Conservation (phyloP, 164 flowering plant genomes). For the Taxillus chinensis region DNA sequence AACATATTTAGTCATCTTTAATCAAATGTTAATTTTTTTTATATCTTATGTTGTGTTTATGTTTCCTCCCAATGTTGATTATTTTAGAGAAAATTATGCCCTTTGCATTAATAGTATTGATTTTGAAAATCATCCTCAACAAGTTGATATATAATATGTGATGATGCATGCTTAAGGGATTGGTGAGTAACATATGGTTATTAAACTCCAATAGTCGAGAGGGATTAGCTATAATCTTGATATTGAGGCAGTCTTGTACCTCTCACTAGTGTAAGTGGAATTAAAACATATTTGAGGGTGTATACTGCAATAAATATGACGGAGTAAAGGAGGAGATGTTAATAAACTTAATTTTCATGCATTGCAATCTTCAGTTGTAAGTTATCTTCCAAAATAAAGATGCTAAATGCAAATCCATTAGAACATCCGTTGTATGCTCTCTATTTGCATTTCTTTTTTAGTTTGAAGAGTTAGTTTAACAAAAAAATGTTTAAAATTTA, state of each 20-base stretch:
- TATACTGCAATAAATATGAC: conserved; percentile 39
- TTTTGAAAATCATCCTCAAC: background rate
- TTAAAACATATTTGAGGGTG: conserved; percentile 47
- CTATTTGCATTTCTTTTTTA: no score
- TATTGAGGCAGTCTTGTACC: conserved; percentile 69
- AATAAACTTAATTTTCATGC: conserved; percentile 59
- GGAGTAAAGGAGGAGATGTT: conserved; percentile 44
- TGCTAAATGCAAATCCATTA: conserved; percentile 41
- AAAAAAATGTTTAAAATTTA: no score
- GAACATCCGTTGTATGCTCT: no score
- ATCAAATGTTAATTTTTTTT: no score
- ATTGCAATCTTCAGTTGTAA: conserved; percentile 56
- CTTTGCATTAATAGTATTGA: background rate
- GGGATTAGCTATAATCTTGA: conserved; percentile 33
- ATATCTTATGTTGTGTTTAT: no score
- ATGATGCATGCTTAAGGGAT: conserved; percentile 33
- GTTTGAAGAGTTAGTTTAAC: no score
- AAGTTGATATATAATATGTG: background rate
- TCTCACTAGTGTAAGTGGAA: conserved; percentile 69
- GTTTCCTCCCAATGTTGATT: background rate
- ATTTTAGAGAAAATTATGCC: background rate
- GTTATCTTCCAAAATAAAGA: conserved; percentile 32
- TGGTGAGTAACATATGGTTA: conserved; percentile 83
- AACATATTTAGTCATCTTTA: no score
- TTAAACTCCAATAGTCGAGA: conserved; percentile 54